Evolutionary conservation across 768 basidiomycete genomes (phyloP), one percentile per base, ranked within the genome.

Genomic region (Lentinula guzmanii): DNA sequence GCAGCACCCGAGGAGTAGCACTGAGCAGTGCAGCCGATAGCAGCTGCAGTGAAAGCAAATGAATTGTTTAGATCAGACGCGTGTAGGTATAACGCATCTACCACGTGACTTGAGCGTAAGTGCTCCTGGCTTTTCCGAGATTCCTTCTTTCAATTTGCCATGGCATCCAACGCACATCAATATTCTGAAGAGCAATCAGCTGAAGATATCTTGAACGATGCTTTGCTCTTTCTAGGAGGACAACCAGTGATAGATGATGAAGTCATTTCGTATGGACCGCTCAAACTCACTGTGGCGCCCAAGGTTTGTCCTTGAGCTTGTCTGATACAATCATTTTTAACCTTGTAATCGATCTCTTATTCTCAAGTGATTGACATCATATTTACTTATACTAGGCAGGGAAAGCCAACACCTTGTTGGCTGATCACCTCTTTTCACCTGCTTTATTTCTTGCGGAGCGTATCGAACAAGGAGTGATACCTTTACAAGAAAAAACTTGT

Each of bases 371-470:
- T 18, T 37, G n/a, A 9, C 54, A 63, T 18, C 43, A 24, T 56
- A 37, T 56, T 63, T 31, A 37, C 54, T 63, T 31, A 45, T 70
- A 89, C 16, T 41, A 56, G 55, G 55, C 41, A 56, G 55, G 55
- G 24, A 56, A 56, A 87, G 85, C 87, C 33, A 88, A 84, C 63
- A 87, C 86, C 13, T 76, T 89, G 9, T 75, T 90, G 21, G 89
- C 87, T 53, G 87, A 90, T 70, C 86, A 87, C 63, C 75, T 90
- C 3, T 90, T 90, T 69, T 90, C 86, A 42, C 88, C 86, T 15
- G 80, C 83, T 8, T 75, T 91, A 7, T 79, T 86, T 60, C 76
- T 91, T 16, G 85, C 86, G 2, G 86, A 90, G 67, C 74, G 78
- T 31, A 83, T 91, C 9, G 87, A 91, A 70, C 70, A 79, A 59